These are phyloP conservation scores for Vanderwaltozyma tropicalis DNA, from an alignment of 805 yeast species.

Conservation along the genomic window DNA sequence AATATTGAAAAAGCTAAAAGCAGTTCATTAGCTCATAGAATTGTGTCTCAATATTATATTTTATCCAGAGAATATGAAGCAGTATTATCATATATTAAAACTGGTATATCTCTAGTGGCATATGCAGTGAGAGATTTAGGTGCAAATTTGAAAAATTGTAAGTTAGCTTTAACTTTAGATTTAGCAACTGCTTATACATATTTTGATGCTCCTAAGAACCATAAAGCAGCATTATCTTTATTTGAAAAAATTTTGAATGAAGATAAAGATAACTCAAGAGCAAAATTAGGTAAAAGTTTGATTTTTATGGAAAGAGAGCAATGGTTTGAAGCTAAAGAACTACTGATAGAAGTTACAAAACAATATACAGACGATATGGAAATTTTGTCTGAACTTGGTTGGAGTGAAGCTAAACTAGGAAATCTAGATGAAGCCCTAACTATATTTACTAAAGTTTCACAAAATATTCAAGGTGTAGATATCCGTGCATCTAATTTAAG, in stretches of 20 bases:
- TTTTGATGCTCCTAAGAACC: slow-evolving; percentile 85
- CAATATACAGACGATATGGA: slow-evolving; percentile 43
- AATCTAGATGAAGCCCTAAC: slow-evolving; percentile 38
- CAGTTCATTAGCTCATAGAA: slow-evolving; percentile 53
- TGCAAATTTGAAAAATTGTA: slow-evolving; percentile 39
- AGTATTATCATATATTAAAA: slow-evolving; percentile 49
- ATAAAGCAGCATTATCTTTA: slow-evolving; percentile 56
- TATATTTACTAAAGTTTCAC: slow-evolving; percentile 18
- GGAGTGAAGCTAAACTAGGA: slow-evolving; percentile 60
- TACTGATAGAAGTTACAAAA: slow-evolving; percentile 42
- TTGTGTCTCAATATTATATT: slow-evolving; percentile 50
- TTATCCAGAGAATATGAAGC: slow-evolving; percentile 52
- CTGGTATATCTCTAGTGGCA: slow-evolving; percentile 48
- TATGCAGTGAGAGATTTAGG: slow-evolving; percentile 38
- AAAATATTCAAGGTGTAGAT: slow-evolving; percentile 39
- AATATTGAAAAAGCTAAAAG: slow-evolving; percentile 38
- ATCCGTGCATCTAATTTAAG: slow-evolving; percentile 42
- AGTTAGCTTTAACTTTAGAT: slow-evolving; percentile 48
- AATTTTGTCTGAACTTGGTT: slow-evolving; percentile 61
- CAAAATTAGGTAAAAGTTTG: slow-evolving; percentile 73
- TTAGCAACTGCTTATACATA: slow-evolving; percentile 73
- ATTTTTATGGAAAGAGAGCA: slow-evolving; percentile 60
- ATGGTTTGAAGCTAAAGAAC: slow-evolving; percentile 40
- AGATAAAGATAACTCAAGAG: slow-evolving; percentile 41
- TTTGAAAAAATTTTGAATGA: slow-evolving; percentile 51